Conservation (phyloP, 108 stramenopile genomes). For the Mediolabrus comicus region DNA sequence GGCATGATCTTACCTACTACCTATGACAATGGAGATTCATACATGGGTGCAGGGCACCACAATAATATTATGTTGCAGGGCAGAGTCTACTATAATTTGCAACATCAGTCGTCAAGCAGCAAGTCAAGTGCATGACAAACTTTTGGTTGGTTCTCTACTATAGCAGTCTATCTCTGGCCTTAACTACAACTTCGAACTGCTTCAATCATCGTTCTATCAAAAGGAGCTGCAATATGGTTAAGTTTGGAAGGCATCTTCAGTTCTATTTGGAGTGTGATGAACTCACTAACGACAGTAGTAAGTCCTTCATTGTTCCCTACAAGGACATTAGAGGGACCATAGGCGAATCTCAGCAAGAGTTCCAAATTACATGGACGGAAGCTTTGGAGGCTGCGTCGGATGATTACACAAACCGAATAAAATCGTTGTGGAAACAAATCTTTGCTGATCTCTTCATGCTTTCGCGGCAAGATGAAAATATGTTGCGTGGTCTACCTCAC, state of each 20-base stretch:
- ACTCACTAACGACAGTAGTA: constrained; percentile 6
- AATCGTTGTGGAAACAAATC: constrained; percentile 29
- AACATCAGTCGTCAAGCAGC: too few relatives aligned
- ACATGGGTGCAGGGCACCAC: too few relatives aligned
- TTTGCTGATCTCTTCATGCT: constrained; percentile 35
- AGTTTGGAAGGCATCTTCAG: constrained; percentile 37
- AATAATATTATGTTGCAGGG: too few relatives aligned
- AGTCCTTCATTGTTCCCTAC: constrained; percentile 47
- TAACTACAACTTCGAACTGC: too few relatives aligned
- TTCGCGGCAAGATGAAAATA: constrained; percentile 3
- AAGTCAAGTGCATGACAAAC: too few relatives aligned
- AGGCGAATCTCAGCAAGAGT: constrained; percentile 33
- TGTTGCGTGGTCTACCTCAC: constrained; percentile 24
- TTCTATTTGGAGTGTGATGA: constrained; percentile 48
- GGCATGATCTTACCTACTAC: too few relatives aligned
- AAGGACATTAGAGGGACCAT: constrained; percentile 44
- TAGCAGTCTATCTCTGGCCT: too few relatives aligned
- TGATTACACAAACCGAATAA: constrained; percentile 29
- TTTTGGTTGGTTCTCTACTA: too few relatives aligned
- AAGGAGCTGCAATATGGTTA: not conserved
- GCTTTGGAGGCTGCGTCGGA: constrained; percentile 28
- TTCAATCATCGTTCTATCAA: too few relatives aligned
- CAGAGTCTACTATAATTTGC: too few relatives aligned
- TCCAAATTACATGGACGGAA: constrained; percentile 16
- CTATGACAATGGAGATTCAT: too few relatives aligned